Evolutionary conservation across 129 eudicot genomes (phyloP).

Genomic region (Lonicera japonica): DNA sequence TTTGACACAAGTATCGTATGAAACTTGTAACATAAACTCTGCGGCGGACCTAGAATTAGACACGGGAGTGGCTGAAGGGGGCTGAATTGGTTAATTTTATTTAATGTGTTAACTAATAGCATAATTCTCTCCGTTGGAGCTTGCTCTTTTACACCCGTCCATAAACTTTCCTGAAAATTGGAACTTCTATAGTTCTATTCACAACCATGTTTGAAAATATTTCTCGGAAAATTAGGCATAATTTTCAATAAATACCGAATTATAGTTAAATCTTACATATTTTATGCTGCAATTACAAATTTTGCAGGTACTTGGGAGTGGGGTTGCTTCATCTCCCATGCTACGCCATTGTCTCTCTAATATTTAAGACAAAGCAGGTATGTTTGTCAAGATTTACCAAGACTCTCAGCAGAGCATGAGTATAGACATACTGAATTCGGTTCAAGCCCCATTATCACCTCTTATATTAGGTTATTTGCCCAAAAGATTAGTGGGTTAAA

Average conservation of each 20-base stretch:
- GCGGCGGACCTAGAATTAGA: too few species aligned
- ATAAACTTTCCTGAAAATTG: too few species aligned
- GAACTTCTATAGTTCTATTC: too few species aligned
- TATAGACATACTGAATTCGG: neutral
- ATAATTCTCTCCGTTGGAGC: too few species aligned
- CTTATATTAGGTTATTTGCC: neutral
- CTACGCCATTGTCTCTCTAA: conserved; percentile 45
- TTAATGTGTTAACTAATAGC: too few species aligned
- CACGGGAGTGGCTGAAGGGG: too few species aligned
- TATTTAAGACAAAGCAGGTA: conserved; percentile 45
- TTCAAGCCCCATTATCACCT: neutral
- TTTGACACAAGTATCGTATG: neutral
- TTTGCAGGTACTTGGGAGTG: conserved; percentile 75
- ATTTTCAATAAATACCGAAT: too few species aligned
- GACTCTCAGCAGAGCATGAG: conserved; percentile 17
- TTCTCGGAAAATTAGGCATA: too few species aligned
- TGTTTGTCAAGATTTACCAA: conserved; percentile 42
- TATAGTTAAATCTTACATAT: neutral
- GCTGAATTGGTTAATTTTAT: too few species aligned
- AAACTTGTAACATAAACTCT: neutral
- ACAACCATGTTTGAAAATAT: neutral
- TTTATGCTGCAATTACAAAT: neutral
- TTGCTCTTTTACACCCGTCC: too few species aligned
- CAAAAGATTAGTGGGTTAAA: neutral
- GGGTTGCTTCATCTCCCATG: conserved; percentile 70